Conservation (phyloP, 1,139 yeast genomes). For the Suhomyces choctaworum region DNA sequence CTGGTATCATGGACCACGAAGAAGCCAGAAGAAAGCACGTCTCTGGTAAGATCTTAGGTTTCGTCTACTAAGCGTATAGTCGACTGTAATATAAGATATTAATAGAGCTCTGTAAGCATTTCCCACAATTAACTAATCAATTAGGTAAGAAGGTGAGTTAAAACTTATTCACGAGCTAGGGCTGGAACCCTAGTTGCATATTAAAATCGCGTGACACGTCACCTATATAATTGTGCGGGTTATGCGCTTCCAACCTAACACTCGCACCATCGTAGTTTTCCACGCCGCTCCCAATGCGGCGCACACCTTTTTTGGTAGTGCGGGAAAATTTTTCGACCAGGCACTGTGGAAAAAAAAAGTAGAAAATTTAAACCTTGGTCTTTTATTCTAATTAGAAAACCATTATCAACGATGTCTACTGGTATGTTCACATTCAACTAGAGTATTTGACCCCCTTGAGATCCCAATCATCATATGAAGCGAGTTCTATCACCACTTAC, state of each 20-base stretch:
- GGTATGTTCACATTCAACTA: conserved; percentile 17
- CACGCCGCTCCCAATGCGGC: conserved; percentile 13
- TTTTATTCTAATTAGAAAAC: conserved; percentile 24
- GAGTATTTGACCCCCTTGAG: neutral
- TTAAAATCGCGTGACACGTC: neutral
- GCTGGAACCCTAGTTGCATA: conserved; percentile 1
- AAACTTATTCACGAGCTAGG: too few relatives aligned
- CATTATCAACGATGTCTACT: conserved; percentile 23
- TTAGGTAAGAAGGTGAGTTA: too few relatives aligned
- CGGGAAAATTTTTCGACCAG: conserved; percentile 16
- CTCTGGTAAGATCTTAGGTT: conserved; percentile 96
- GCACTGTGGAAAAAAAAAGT: conserved; percentile 14
- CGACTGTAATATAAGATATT: conserved; percentile 12
- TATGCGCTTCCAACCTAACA: conserved; percentile 1
- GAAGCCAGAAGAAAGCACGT: conserved; percentile 99
- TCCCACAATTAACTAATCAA: too few relatives aligned
- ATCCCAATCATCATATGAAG: neutral
- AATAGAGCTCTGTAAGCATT: conserved; percentile 4
- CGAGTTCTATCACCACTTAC: neutral
- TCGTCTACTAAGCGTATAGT: conserved; percentile 58
- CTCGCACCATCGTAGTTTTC: neutral
- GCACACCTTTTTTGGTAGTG: conserved; percentile 1
- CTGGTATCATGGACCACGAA: conserved; percentile 99
- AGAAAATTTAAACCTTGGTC: conserved; percentile 16
- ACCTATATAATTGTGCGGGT: neutral